These are phyloP conservation scores for Suillus cothurnatus DNA, from an alignment of 768 basidiomycete species.

Conservation along the genomic window DNA sequence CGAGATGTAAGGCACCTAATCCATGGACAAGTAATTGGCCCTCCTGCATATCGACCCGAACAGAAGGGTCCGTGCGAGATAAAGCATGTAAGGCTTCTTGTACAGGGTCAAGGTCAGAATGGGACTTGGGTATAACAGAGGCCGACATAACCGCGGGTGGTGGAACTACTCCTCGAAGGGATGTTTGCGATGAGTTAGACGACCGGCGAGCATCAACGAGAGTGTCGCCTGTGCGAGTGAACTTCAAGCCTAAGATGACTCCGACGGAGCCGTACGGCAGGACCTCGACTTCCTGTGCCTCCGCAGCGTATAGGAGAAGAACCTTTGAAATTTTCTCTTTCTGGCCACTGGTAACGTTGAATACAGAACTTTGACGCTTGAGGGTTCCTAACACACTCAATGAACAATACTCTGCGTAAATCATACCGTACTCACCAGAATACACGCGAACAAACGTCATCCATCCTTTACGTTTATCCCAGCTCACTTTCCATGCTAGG, in stretches of 20 bases:
- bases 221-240: conserved; percentile 88
- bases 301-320: conserved; percentile 76
- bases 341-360: conserved; percentile 68
- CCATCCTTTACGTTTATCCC: conserved; percentile 85
- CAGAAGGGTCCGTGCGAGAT: conserved; percentile 87
- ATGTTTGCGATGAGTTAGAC: conserved; percentile 36
- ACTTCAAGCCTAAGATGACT: conserved; percentile 78
- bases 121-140: conserved; percentile 78
- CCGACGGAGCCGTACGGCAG: conserved; percentile 84
- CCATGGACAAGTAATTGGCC: conserved; percentile 85
- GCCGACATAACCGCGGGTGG: conserved; percentile 87
- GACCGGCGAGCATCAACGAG: conserved; percentile 55
- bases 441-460: conserved; percentile 93
- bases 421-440: conserved; percentile 55
- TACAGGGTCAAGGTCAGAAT: conserved; percentile 76
- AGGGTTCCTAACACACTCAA: conserved; percentile 51
- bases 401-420: conserved; percentile 4
- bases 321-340: conserved; percentile 77
- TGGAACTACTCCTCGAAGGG: conserved; percentile 65
- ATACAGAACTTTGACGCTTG: conserved; percentile 57
- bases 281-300: conserved; percentile 74
- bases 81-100: conserved; percentile 73
- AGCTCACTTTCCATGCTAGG: conserved; percentile 87
- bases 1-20: conserved; percentile 84
- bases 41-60: conserved; percentile 77